These are phyloP conservation scores for Leccinum boreale DNA, from an alignment of 768 basidiomycete species.

Conservation along the genomic window DNA sequence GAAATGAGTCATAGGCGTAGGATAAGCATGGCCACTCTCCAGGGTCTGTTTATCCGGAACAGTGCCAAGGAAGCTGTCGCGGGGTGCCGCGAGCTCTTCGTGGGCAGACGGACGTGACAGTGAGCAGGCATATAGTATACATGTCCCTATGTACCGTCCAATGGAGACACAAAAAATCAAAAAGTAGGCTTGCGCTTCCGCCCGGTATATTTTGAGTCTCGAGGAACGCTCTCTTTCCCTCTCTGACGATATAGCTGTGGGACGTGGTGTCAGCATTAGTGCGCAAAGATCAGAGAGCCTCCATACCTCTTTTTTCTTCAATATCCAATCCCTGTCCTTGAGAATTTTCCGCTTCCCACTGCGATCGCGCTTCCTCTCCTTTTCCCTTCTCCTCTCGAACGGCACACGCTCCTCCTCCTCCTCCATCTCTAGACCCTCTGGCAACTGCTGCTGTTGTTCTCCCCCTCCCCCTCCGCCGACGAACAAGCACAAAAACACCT, in stretches of 20 bases:
- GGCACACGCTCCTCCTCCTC: constrained; percentile 48
- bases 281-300: constrained; percentile 15
- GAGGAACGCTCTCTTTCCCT: constrained; percentile 82
- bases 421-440: constrained; percentile 73
- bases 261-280: neutral
- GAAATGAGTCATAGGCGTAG: constrained; percentile 52
- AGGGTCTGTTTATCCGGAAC: constrained; percentile 90
- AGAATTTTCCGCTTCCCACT: constrained; percentile 66
- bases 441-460: constrained; percentile 65
- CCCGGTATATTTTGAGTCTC: constrained; percentile 89
- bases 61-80: constrained; percentile 52
- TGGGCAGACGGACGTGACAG: constrained; percentile 28
- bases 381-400: constrained; percentile 78
- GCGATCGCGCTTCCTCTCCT: constrained; percentile 53
- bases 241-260: constrained; percentile 74
- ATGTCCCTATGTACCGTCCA: constrained; percentile 1
- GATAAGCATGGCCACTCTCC: constrained; percentile 94
- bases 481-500: constrained; percentile 91
- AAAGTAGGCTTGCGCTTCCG: constrained; percentile 80
- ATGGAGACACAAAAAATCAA: constrained; percentile 36
- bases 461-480: constrained; percentile 71
- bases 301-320: constrained; percentile 93
- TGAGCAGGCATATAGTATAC: constrained; percentile 8
- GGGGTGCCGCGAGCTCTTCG: constrained; percentile 44
- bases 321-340: constrained; percentile 88